Evolutionary conservation across 78 protist species (phyloP), one percentile per base, ranked within the genome.

Genomic region (Cavenderia fasciculata): DNA sequence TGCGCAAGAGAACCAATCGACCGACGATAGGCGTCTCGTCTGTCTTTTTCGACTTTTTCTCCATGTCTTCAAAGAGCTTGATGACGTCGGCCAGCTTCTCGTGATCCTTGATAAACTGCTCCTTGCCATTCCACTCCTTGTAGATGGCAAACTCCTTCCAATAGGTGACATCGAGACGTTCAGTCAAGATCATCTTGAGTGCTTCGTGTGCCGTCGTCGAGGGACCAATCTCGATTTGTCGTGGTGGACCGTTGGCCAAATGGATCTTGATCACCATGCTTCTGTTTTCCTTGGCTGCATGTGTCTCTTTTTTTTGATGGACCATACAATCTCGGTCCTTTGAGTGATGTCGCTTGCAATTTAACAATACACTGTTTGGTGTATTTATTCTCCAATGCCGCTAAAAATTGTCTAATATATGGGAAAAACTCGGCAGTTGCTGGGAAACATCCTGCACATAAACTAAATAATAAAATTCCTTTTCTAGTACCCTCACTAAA

Each of bases 391-490:
- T 79, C 76, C 7, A 59, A 65, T 41, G 36, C 66, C 0, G 76
- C 25, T 0, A 79, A 31, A 16, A 79, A 79, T 12, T 65, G 63
- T 19, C 56, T 47, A 7, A 79, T 62, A 49, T 49, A 79, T 14
- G 88, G 88, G 76, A 79, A 79, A 11, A 79, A 31, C 54, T 79
- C 88, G 2, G 88, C 88, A 8, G 88, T 41, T 0, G 69, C 54
- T 2, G 88, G 88, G 88, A 79, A 79, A 19, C 88, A 79, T 46
- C 88, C 88, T 21, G 88, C 65, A 40, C 88, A 79, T 40, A 79
- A 54, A 65, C 76, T 65, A 66, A 79, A 79, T n/a, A 79, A 41
- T 27, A 79, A 65, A 74, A 79, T 79, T 63, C 88, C 88, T 65
- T 79, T 79, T 49, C 88, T 69, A 0, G 56, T 59, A 38, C 59